Base-by-base conservation (phyloP, 2,329 filamentous ascomycete genomes). In the Xylaria sp. region DNA sequence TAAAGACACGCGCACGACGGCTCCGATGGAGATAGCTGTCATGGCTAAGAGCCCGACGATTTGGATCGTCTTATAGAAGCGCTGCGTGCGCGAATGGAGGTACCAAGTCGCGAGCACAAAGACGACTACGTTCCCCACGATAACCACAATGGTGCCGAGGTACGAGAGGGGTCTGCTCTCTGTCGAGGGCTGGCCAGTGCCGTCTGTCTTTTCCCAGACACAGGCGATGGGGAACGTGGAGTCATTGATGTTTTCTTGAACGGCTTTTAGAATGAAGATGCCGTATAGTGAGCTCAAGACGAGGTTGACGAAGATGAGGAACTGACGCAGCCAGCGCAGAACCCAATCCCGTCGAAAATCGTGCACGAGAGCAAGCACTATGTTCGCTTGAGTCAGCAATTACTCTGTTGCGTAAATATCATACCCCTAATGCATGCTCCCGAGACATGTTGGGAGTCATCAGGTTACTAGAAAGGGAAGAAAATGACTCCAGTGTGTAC, bases 291-390 rank as follows among this genome's bases (percentile, higher is more conserved):
- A 85, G 5, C 85, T 87, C 15, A 91, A 82, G 0, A 81, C 82
- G 67, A 91, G 79, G 77, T 90, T 91, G 67, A 87, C 81, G 66
- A 90, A 83, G 88, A 91, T 91, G 71, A 91, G 83, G 25, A 86
- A 79, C 74, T 90, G 87, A 25, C 89, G 82, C 71, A 91, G 78
- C 88, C 88, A 91, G 51, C 88, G 82, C 56, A 91, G 79, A 0
- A 91, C 86, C 86, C 87, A 88, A 77, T 91, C 89, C 33, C 89
- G 80, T 69, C 86, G 87, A 79, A 90, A 90, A 73, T 91, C 88
- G 73, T 86, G 85, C 1, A 89, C 86, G 38, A 91, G 82, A 0
- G 87, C 87, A n/a, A 91, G 81, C 17, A 91, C n/a, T n/a, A n/a
- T n/a, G n/a, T n/a, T n/a, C n/a, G n/a, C n/a, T n/a, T n/a, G n/a